Conservation (phyloP, 1,139 yeast genomes). For the Taphrina flavorubra region DNA sequence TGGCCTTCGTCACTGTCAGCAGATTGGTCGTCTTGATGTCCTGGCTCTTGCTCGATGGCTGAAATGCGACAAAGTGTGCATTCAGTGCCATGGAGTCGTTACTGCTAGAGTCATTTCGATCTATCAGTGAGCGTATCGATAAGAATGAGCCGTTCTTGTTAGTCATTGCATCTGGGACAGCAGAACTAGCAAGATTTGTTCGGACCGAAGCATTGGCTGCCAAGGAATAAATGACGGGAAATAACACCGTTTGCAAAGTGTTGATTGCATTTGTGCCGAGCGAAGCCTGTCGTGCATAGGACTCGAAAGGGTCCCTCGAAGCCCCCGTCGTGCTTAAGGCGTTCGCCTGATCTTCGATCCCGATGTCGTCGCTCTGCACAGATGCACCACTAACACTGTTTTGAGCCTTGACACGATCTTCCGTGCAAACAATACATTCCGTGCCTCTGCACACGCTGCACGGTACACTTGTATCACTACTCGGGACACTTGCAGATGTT, state of each 20-base stretch:
- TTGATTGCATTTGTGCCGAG: background rate
- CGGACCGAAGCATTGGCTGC: background rate
- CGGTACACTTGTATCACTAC: constrained; percentile 3
- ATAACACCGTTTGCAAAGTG: background rate
- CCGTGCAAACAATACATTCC: constrained; percentile 27
- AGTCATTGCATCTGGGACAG: background rate
- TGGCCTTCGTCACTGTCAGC: constrained; percentile 2
- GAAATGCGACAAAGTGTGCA: background rate
- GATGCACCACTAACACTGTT: constrained; percentile 8
- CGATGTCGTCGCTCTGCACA: background rate
- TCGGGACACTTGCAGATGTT: background rate
- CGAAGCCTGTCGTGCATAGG: background rate
- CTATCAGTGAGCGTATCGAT: background rate
- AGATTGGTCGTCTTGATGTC: background rate
- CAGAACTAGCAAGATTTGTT: background rate
- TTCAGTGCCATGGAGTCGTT: background rate
- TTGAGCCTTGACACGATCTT: constrained; percentile 2
- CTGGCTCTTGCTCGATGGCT: background rate
- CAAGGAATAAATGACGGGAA: background rate
- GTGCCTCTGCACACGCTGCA: constrained; percentile 26
- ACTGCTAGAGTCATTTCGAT: background rate
- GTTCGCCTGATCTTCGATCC: background rate
- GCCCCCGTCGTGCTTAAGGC: background rate
- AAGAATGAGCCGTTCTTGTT: background rate
- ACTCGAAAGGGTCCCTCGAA: background rate